A percentile compares a stretch with the other conserved stretches of the same genome.
These are phyloP conservation scores for Epichloe scottii DNA, from an alignment of 2,329 filamentous ascomycete species.

Conservation along the genomic window DNA sequence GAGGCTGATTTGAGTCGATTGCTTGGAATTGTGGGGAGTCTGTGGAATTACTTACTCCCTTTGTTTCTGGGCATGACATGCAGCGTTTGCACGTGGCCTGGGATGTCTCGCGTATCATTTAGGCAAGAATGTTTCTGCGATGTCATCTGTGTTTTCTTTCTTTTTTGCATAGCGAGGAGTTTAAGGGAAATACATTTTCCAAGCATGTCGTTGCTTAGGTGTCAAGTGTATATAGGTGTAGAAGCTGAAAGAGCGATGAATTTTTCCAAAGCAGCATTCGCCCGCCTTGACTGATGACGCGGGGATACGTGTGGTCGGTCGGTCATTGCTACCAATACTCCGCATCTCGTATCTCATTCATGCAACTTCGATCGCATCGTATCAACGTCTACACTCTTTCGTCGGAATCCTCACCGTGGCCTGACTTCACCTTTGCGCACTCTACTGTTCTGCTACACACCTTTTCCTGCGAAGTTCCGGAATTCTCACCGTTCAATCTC, in stretches of 20 bases:
- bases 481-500: conserved; percentile 1
- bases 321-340: neutral
- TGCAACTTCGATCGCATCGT: neutral
- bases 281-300: no score
- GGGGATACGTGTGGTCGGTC: no score
- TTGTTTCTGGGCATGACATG: neutral
- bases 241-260: neutral
- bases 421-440: no score
- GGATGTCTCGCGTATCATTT: neutral
- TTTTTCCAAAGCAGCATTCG: no score
- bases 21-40: conserved; percentile 8
- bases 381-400: no score
- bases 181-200: neutral
- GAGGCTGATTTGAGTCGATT: neutral
- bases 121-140: neutral
- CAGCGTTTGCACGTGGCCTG: neutral
- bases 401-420: no score
- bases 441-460: neutral
- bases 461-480: neutral
- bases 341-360: neutral
- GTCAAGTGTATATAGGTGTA: neutral
- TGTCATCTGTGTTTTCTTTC: neutral
- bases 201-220: neutral
- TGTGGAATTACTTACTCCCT: neutral
- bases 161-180: conserved; percentile 2